Evolutionary conservation across 257 asterid species (phyloP), one percentile per base, ranked within the genome.

Genomic region (Fraxinus anomala): DNA sequence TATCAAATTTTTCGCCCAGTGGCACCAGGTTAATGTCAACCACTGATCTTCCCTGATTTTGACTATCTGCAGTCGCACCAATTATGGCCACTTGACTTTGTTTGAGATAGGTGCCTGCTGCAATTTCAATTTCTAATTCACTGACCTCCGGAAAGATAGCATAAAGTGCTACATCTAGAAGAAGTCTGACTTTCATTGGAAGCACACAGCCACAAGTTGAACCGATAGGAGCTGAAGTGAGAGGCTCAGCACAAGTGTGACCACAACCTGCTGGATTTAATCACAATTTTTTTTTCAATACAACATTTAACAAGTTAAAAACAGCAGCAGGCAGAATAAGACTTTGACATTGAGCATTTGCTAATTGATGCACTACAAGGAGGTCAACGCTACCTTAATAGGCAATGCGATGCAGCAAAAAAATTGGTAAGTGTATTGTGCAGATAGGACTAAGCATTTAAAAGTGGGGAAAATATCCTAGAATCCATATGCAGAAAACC

Each of bases 121-220:
- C 99, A 81, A 96, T 85, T 91, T 96, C 97, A 81, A 91, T 88
- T 82, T 88, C 99, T 54, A 96, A 85, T 84, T 88, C 94, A 26
- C 82, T 87, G 77, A 93, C 97, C 81, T 85, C 91, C 3, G 97
- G 97, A 73, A 96, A 96, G 74, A 96, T 83, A 78, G 95, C 90
- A 78, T 87, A 93, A 19, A 91, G 89, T 8, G 94, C 81, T 39
- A 89, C 97, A 77, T 91, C 94, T 66, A 96, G 84, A 76, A 88
- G 90, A 86, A 96, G 97, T 86, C 85, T 89, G 87, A 96, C 92
- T 90, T 85, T 96, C 99, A 96, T 96, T 36, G 99, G 98, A 75
- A 92, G 73, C 73, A 96, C 97, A 71, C 99, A 96, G 71, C 89
- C 90, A 85, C 99, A 96, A 23, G 94, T 92, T 72, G 97, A 91